phyloP scores from a whole-genome alignment of 2,329 filamentous ascomycete species.

The Nakataea oryzae region DNA sequence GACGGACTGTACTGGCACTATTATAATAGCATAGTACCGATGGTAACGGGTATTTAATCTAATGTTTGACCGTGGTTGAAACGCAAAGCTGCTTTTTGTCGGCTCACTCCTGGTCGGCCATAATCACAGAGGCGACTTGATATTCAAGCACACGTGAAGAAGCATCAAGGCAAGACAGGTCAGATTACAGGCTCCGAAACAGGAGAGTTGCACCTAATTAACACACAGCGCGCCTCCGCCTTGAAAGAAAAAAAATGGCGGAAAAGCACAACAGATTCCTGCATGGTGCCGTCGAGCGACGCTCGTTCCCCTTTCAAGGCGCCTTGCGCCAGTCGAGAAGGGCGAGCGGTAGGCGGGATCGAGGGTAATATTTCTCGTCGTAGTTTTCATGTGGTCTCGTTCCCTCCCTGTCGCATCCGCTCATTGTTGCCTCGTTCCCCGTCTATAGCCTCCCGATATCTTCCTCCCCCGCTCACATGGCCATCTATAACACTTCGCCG shows the following conservation, averaged over 20 bases:
- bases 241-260: not conserved
- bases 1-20: too few relatives aligned
- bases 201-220: not conserved
- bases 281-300: not conserved
- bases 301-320: not conserved
- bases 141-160: too few relatives aligned
- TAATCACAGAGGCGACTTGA: too few relatives aligned
- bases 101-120: too few relatives aligned
- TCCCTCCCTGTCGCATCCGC: not conserved
- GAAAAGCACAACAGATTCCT: not conserved
- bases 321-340: not conserved
- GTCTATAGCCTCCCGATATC: not conserved
- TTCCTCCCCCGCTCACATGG: not conserved
- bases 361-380: not conserved
- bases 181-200: not conserved
- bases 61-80: too few relatives aligned
- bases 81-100: too few relatives aligned
- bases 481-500: conserved; percentile 70
- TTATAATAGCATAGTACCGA: too few relatives aligned
- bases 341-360: not conserved
- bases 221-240: not conserved
- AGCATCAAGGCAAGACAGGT: not conserved
- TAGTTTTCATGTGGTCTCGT: not conserved
- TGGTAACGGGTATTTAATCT: too few relatives aligned
- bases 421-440: not conserved